phyloP scores from a whole-genome alignment of 768 basidiomycete genomes.

The Naganishia antarctica region DNA sequence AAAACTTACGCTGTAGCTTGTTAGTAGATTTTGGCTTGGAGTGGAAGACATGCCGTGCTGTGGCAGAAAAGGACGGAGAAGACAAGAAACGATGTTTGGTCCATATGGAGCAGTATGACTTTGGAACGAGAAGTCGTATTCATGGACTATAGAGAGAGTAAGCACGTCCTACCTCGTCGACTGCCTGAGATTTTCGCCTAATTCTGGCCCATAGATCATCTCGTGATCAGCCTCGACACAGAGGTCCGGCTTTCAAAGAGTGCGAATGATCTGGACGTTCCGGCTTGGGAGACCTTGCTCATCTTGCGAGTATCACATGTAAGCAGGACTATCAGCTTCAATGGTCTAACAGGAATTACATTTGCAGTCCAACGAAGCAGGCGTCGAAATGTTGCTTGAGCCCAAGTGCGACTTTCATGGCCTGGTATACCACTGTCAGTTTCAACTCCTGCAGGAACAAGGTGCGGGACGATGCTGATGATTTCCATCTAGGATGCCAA shows the following conservation, averaged over 20 bases:
- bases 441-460: neutral
- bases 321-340: too few species aligned
- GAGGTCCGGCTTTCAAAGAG: neutral
- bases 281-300: neutral
- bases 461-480: too few species aligned
- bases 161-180: neutral
- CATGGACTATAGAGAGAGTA: slow-evolving; percentile 8
- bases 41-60: slow-evolving; percentile 7
- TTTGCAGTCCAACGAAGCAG: neutral
- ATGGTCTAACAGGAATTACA: too few species aligned
- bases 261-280: slow-evolving; percentile 3
- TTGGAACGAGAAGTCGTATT: neutral
- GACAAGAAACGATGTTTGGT: neutral
- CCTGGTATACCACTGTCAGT: slow-evolving; percentile 1
- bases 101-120: slow-evolving; percentile 11
- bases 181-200: neutral
- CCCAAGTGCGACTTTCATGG: slow-evolving; percentile 8
- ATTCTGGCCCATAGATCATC: neutral
- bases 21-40: slow-evolving; percentile 4
- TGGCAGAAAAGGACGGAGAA: neutral
- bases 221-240: neutral
- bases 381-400: slow-evolving; percentile 15
- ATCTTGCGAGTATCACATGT: too few species aligned
- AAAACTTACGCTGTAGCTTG: neutral
- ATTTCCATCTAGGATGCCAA: neutral